Conservation (phyloP, 2,329 filamentous ascomycete species). For the Zelopaecilomyces penicillatus region DNA sequence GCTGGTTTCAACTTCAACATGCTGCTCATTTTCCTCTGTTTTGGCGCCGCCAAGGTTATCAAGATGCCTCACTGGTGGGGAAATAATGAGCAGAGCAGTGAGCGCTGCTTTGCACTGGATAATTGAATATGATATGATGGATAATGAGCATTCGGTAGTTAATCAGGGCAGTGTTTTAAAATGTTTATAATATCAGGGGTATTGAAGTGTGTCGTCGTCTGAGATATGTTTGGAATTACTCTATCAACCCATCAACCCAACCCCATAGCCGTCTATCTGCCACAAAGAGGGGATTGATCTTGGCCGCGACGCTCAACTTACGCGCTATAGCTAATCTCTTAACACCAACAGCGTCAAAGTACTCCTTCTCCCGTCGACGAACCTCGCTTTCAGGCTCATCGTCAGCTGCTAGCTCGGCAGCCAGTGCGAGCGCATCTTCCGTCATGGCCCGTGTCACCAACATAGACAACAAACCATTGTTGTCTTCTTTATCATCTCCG, state of each 20-base stretch:
- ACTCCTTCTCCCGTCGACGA: constrained; percentile 9
- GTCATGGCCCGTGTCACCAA: constrained; percentile 8
- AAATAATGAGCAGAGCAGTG: constrained; percentile 45
- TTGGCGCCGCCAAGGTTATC: constrained; percentile 47
- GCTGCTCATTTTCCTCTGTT: constrained; percentile 52
- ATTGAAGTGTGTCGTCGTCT: too few relatives aligned
- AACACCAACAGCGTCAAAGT: constrained; percentile 11
- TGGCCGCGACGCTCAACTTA: constrained; percentile 10
- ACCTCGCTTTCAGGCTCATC: constrained; percentile 11
- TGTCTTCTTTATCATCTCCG: constrained; percentile 7
- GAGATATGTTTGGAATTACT: too few relatives aligned
- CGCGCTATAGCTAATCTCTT: constrained; percentile 9
- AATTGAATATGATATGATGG: not conserved
- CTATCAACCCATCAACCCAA: constrained; percentile 7
- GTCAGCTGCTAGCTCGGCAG: constrained; percentile 9
- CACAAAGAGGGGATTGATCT: constrained; percentile 12
- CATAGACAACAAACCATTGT: constrained; percentile 8
- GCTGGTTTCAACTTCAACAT: constrained; percentile 55
- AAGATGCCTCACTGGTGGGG: constrained; percentile 59
- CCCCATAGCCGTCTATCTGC: constrained; percentile 12
- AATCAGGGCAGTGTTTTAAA: too few relatives aligned
- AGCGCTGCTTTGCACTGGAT: constrained; percentile 48
- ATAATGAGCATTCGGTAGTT: too few relatives aligned
- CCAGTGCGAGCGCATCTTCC: constrained; percentile 9
- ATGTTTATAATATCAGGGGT: too few relatives aligned